Evolutionary conservation across 2,329 filamentous ascomycete genomes (phyloP), one percentile per base, ranked within the genome.

Genomic region (Colletotrichum lini): DNA sequence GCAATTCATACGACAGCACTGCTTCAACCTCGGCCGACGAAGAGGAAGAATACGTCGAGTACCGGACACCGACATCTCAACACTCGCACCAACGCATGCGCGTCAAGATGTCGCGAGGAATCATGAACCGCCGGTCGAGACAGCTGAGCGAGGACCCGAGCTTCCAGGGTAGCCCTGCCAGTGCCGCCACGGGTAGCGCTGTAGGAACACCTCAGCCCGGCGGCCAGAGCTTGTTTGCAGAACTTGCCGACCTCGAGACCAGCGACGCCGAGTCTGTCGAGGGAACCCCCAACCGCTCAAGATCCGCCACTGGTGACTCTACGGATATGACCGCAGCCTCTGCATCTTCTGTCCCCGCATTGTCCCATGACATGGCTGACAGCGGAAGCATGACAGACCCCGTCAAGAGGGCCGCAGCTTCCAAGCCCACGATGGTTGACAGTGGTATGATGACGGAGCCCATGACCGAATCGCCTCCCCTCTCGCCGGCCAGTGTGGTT

Each of bases 221-320:
- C 21, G 88, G 90, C 18, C 94, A 98, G 84, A 98, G 93, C 77
- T 85, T 99, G 61, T 97, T 96, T 79, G 95, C 95, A 50, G 96
- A 99, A 81, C 88, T 99, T 52, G 94, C 93, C 64, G 94, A 94
- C 74, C 84, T 98, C 53, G 92, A 90, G 72, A 90, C 90, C 74
- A 92, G 93, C 75, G 93, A 94, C 73, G 93, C 94, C 71, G 92
- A 92, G 73, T 91, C 93, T 65, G 85, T 82, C 70, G 85, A 84
- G 21, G 87, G 83, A 35, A 91, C 89, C 40, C 90, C 90, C 35
- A 88, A 86, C 73, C 84, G 85, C 53, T 85, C 84, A 70, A 84
- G 85, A 53, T 86, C 83, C 21, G 75, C 81, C 53, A 88, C 87
- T 7, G 87, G 88, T 26, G 84, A 80, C 35, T 89, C 87, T 13